phyloP scores from a whole-genome alignment of 176 grass and related monocot genomes.

The Carex cristatella region DNA sequence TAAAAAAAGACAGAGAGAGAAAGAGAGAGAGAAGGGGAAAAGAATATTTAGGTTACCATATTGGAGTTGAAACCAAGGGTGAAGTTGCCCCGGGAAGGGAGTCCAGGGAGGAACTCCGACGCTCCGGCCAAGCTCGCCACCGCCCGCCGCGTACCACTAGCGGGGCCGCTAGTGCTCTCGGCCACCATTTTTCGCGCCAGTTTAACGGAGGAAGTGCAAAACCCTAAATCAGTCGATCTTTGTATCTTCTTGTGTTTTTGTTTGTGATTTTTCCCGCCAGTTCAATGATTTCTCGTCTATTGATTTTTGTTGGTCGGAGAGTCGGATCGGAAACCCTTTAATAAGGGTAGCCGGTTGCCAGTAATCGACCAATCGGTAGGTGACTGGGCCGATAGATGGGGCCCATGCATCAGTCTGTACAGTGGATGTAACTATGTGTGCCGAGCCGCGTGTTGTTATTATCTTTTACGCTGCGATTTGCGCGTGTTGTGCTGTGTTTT shows the following conservation, averaged over 20 bases:
- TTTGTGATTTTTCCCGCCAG: not conserved
- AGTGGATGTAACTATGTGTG: no score
- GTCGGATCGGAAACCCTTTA: not conserved
- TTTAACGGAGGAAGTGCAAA: not conserved
- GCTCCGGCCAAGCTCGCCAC: conserved; percentile 6
- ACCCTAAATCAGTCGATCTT: not conserved
- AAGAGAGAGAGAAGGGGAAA: not conserved
- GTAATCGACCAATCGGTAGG: not conserved
- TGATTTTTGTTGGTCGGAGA: not conserved
- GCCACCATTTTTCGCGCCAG: conserved; percentile 12
- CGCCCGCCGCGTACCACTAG: conserved; percentile 21
- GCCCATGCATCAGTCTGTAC: not conserved
- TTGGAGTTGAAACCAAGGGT: conserved; percentile 20
- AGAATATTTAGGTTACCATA: conserved; percentile 23
- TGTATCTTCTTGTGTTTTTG: no score
- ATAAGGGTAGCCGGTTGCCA: not conserved
- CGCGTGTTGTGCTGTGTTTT: not conserved
- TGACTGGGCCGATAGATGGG: not conserved
- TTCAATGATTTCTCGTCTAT: not conserved
- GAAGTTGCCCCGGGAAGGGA: conserved; percentile 35
- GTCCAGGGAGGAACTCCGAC: conserved; percentile 26
- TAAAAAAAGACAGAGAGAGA: not conserved
- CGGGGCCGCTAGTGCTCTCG: conserved; percentile 15
- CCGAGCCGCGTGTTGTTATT: no score
- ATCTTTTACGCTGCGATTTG: no score